Percentiles rank a stretch among this genome's conserved stretches.
These are phyloP conservation scores for Phytophthora multivora DNA, from an alignment of 352 stramenopile genomes.

Conservation along the genomic window DNA sequence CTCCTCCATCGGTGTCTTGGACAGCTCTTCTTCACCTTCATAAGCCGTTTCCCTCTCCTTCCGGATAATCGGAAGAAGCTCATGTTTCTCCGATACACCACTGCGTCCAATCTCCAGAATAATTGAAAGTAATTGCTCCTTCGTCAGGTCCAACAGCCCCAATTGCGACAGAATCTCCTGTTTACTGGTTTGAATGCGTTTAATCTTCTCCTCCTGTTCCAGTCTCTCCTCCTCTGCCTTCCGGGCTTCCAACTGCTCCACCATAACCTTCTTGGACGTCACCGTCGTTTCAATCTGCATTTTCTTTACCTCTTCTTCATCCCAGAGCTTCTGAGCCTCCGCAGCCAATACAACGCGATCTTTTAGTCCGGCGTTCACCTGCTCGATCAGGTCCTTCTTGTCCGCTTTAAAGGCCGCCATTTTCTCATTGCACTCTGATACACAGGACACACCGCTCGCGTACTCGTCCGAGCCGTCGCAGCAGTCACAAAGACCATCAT, in stretches of 20 bases:
- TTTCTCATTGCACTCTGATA: constrained; percentile 36
- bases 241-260: constrained; percentile 46
- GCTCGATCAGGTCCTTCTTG: constrained; percentile 68
- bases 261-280: constrained; percentile 36
- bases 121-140: constrained; percentile 62
- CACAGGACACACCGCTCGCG: constrained; percentile 41
- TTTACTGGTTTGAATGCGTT: constrained; percentile 48
- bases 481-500: constrained; percentile 97
- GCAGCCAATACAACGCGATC: constrained; percentile 42
- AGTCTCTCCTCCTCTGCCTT: constrained; percentile 49
- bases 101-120: constrained; percentile 64
- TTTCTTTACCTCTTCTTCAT: constrained; percentile 38
- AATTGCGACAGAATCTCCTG: constrained; percentile 53
- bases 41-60: constrained; percentile 43
- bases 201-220: constrained; percentile 55
- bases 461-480: constrained; percentile 96
- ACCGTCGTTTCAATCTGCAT: constrained; percentile 32
- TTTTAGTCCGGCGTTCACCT: constrained; percentile 70
- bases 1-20: constrained; percentile 51
- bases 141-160: constrained; percentile 60
- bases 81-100: constrained; percentile 47
- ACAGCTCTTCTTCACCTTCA: constrained; percentile 37
- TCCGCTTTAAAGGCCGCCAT: constrained; percentile 53
- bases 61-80: constrained; percentile 58
- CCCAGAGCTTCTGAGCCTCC: constrained; percentile 40